Evolutionary conservation across 768 basidiomycete genomes (phyloP), one percentile per base, ranked within the genome.

Genomic region (Naganishia kalamii): DNA sequence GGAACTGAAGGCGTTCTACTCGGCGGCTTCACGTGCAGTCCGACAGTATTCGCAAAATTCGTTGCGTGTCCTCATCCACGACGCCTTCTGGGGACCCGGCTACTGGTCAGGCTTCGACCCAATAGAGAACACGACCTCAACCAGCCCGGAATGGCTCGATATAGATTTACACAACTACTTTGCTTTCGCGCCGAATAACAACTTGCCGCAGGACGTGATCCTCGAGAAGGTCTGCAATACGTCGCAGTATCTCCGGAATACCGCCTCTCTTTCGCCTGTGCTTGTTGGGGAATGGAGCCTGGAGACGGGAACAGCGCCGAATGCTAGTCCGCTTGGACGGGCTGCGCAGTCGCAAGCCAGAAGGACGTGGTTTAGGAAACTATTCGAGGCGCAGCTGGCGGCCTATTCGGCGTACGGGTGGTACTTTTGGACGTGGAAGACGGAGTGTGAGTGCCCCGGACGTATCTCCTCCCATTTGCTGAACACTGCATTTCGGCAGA

Each of bases 341-440:
- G 71, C 25, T 47, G 21, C 32, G 52, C 72, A 23, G 68, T 70
- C 23, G 4, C 71, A 71, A 40, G 70, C 62, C 5, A 70, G 75
- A 47, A 68, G 77, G 1, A 78, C 77, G 0, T 78, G 77, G 77
- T 65, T 75, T 12, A 40, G 77, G 19, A 60, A 69, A n/a, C 37
- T 76, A 25, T 78, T 76, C 49, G 77, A 78, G 50, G 71, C 75
- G 15, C 77, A 78, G 57, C 60, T 75, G 8, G 72, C 73, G 0
- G 71, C 73, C 8, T 78, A 78, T 60, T 65, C 69, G 4, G 64
- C 70, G 0, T 60, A 57, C 11, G 77, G 77, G 25, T 78, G 73
- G 73, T 75, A 75, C 57, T 78, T 69, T 63, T 78, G 77, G 77
- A 72, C 70, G 8, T 78, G 77, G 74, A 62, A 69, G 69, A 69